phyloP scores from a whole-genome alignment of 352 stramenopile genomes.

The Pythium aquatile region DNA sequence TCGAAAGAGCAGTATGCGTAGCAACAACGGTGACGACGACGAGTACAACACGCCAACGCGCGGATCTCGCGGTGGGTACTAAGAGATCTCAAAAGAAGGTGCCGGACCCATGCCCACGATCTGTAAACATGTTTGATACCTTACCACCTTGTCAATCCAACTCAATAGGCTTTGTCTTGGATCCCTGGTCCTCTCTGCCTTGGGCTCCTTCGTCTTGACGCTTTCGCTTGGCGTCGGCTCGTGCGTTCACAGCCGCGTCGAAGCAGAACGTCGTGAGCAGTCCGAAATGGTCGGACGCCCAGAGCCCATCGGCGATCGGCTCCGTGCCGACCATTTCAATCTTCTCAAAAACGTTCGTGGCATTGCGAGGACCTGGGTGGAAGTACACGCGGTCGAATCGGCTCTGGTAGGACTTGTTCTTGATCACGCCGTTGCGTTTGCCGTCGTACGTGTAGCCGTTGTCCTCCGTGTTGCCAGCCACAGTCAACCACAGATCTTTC shows the following conservation, averaged over 20 bases:
- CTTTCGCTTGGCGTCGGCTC: conserved; percentile 23
- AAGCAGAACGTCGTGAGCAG: conserved; percentile 39
- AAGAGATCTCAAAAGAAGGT: neutral
- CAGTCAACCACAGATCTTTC: conserved; percentile 70
- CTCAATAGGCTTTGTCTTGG: conserved; percentile 4
- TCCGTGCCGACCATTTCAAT: conserved; percentile 68
- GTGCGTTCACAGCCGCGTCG: conserved; percentile 9
- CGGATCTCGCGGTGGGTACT: conserved; percentile 14
- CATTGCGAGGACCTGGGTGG: conserved; percentile 26
- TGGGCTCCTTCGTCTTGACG: neutral
- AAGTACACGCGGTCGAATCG: conserved; percentile 79
- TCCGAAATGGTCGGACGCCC: conserved; percentile 77
- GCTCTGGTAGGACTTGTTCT: conserved; percentile 59
- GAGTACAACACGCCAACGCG: conserved; percentile 8
- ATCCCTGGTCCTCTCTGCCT: neutral
- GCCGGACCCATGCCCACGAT: neutral
- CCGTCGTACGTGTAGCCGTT: conserved; percentile 80
- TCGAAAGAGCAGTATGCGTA: conserved; percentile 51
- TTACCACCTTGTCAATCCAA: conserved; percentile 2
- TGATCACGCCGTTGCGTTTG: conserved; percentile 53
- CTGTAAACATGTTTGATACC: neutral
- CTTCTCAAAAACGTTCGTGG: conserved; percentile 18
- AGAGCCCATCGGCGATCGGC: conserved; percentile 63
- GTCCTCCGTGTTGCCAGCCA: conserved; percentile 65
- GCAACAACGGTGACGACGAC: conserved; percentile 49